Evolutionary conservation across 495 filamentous ascomycete genomes (phyloP), one percentile per base, ranked within the genome.

Genomic region (Hypomontagnella submonticulosa): DNA sequence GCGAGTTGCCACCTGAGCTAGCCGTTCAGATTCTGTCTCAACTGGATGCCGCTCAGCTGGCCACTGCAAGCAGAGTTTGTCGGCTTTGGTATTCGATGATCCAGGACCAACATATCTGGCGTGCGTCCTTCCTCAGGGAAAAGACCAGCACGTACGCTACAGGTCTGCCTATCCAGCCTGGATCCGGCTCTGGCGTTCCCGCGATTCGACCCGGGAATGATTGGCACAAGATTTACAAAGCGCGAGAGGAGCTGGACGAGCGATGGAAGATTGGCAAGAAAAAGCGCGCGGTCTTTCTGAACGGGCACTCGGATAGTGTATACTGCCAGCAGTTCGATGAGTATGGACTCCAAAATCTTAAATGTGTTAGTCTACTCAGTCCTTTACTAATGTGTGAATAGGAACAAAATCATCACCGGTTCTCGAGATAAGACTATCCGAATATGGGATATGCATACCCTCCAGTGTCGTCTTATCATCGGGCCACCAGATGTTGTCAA

Each of bases 251-350:
- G 55, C 83, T 99, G 23, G 88, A 93, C 54, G 78, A 83, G 47
- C 87, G 89, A 46, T 99, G 95, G 95, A 86, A 85, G 61, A 76
- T 87, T 40, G 90, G 91, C 60, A 84, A 87, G 52, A 58, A 70
- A 40, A 90, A 91, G 19, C 89, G 87, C 40, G 88, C 91, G 0
- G 89, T 96, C 51, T 97, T 96, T 73, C 80, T 98, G 13, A 90
- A 94, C 70, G 95, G 96, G 1, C 95, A 99, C 70, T 85, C 85
- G 9, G 95, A 98, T 75, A 97, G 92, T 63, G 93, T 99, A 19
- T 99, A 99, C 77, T 98, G 95, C 75, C 87, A 94, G 37, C 95
- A 98, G 73, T 99, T 97, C 78, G 95, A 99, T 74, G 93, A 98
- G 90, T 92, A 85, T 60, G 89, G 78, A 52, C 49, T 32, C 41